Evolutionary conservation across 306 rosid species (phyloP), one percentile per base, ranked within the genome.

Genomic region (Begonia peltatifolia): DNA sequence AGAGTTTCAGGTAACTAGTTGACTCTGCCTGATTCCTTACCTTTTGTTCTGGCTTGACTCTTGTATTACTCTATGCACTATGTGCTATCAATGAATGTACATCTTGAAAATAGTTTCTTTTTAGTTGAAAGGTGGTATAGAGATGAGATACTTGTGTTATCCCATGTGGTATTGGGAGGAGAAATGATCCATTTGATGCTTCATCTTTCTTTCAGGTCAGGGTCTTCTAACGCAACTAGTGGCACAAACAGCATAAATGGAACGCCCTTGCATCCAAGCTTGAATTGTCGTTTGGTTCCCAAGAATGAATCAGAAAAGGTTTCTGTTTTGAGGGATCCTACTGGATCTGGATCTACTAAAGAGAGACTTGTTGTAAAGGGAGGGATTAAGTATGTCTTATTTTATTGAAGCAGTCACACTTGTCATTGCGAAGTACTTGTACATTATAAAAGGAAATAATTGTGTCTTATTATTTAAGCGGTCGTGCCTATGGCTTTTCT

Each of bases 301-400:
- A 81, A 72, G 82, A 71, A 71, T 44, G 96, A 78, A 68, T 65
- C 15, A 50, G 90, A 74, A 56, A 87, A 76, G 69, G 70, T 66
- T 59, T 36, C 70, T 68, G 64, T 64, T 67, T 60, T 67, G 56
- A 81, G 75, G 70, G 87, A 71, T 67, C 62, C 81, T 47, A 54
- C 55, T 30, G 36, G 36, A 9, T 59, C 72, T 63, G 83, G 81
- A 71, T 30, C 36, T 30, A 66, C 66, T 62, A 76, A 69, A 71
- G 92, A 84, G 47, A 68, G 76, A 46, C 22, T 54, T 59, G 58
- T 68, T 42, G 66, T 59, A 55, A 81, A 68, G 72, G 87, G 82
- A 65, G 81, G 67, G 63, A 87, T 65, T 50, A 76, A 72, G 96
- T 87, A 74, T 64, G 74, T 56, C 51, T 51, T 41, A 30, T 30